phyloP scores from a whole-genome alignment of 1,284 basidiomycete species.

The Ganoderma resinaceum region DNA sequence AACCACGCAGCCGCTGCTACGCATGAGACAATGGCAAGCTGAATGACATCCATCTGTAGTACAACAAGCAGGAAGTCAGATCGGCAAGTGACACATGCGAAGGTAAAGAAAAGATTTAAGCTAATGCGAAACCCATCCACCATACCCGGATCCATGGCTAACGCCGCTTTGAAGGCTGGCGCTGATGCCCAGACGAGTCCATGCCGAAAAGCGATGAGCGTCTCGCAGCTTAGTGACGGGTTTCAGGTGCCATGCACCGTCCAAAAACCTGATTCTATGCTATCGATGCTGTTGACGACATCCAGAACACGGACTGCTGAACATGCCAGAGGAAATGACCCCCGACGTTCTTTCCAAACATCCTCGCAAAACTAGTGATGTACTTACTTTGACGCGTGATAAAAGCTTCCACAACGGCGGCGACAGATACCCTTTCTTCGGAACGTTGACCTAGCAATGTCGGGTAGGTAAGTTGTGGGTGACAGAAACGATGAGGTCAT shows the following conservation, averaged over 20 bases:
- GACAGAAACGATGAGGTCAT: neutral
- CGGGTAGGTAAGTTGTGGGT: neutral
- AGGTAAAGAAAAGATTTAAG: neutral
- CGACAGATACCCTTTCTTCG: neutral
- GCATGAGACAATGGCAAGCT: neutral
- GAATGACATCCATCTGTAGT: neutral
- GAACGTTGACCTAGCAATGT: neutral
- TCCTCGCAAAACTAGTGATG: neutral
- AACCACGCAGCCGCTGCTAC: neutral
- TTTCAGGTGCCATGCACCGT: too few relatives aligned
- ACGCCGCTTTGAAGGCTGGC: neutral
- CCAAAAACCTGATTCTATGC: too few relatives aligned
- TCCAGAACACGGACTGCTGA: too few relatives aligned
- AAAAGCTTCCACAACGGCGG: neutral
- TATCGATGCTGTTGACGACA: too few relatives aligned
- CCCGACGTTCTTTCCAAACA: neutral
- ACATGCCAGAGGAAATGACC: too few relatives aligned
- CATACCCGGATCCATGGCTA: too few relatives aligned
- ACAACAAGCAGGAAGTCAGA: neutral
- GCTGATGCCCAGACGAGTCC: too few relatives aligned
- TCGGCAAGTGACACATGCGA: neutral
- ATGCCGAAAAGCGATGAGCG: too few relatives aligned
- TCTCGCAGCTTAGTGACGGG: too few relatives aligned
- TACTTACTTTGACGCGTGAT: neutral
- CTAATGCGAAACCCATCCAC: neutral